Conservation (phyloP, 306 rosid genomes). For the Fragaria nilgerrensis region DNA sequence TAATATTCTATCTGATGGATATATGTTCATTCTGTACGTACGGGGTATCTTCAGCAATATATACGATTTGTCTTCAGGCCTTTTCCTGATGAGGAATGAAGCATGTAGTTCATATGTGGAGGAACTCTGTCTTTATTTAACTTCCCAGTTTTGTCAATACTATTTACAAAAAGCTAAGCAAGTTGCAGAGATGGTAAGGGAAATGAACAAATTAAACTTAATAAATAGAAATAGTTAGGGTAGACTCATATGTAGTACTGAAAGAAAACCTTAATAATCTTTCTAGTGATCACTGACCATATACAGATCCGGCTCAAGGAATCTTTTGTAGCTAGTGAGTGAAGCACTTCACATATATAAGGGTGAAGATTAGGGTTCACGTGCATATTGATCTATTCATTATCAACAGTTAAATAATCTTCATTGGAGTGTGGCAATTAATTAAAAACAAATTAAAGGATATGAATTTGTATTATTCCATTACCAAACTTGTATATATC, state of each 20-base stretch:
- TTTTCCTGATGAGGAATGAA: constrained; percentile 11
- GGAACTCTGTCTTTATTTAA: constrained; percentile 1
- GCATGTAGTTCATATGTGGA: constrained; percentile 8
- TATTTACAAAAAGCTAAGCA: constrained; percentile 4
- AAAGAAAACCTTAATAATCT: neutral
- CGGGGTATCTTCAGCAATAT: neutral
- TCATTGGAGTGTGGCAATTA: neutral
- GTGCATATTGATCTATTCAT: constrained; percentile 6
- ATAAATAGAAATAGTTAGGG: neutral
- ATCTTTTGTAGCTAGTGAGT: neutral
- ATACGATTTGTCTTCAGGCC: neutral
- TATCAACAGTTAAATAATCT: neutral
- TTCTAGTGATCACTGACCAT: neutral
- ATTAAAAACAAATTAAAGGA: neutral
- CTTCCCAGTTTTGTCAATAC: neutral
- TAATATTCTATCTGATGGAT: neutral
- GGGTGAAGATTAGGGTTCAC: neutral
- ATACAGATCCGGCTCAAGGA: constrained; percentile 5
- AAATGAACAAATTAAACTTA: neutral
- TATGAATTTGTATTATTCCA: neutral
- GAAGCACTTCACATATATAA: neutral
- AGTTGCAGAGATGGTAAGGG: constrained; percentile 1
- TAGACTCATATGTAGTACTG: neutral
- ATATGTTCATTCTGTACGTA: neutral
- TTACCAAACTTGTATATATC: neutral